phyloP scores from a whole-genome alignment of 1,284 basidiomycete genomes.

The Wallemia hederae region DNA sequence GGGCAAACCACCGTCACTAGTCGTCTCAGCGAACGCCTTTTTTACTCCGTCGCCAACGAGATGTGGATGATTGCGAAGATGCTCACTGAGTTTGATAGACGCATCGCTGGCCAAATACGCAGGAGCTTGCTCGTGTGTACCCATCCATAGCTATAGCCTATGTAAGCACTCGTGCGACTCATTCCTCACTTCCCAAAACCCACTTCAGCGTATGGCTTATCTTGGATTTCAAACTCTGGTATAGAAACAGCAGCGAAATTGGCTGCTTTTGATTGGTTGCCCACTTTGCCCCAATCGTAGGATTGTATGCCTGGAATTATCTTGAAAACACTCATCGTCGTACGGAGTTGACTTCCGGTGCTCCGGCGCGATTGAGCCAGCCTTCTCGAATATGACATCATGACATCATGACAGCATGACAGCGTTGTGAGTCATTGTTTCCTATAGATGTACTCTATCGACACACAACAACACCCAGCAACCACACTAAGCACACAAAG shows the following conservation, averaged over 20 bases:
- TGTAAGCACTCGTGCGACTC: not conserved
- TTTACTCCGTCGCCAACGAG: constrained; percentile 37
- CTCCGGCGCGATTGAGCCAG: no score
- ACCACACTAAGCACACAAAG: no score
- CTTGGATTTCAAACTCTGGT: constrained; percentile 23
- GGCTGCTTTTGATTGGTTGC: constrained; percentile 21
- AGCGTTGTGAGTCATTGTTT: no score
- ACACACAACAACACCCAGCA: no score
- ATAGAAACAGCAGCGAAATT: constrained; percentile 21
- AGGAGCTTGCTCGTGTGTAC: constrained; percentile 70
- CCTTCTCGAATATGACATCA: no score
- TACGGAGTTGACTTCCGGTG: no score
- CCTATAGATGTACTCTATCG: no score
- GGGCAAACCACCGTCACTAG: constrained; percentile 40
- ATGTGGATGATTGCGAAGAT: constrained; percentile 33
- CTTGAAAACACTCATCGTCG: constrained; percentile 6
- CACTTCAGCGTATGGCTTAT: constrained; percentile 35
- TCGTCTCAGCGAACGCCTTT: constrained; percentile 27
- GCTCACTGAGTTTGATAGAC: constrained; percentile 23
- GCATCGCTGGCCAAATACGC: constrained; percentile 28
- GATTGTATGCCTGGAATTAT: constrained; percentile 12
- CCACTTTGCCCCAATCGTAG: constrained; percentile 29
- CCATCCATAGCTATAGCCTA: constrained; percentile 73
- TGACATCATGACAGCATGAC: no score
- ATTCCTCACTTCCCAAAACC: constrained; percentile 7